Evolutionary conservation across 805 yeast genomes (phyloP).

Genomic region (Schizosaccharomyces cryophilus): DNA sequence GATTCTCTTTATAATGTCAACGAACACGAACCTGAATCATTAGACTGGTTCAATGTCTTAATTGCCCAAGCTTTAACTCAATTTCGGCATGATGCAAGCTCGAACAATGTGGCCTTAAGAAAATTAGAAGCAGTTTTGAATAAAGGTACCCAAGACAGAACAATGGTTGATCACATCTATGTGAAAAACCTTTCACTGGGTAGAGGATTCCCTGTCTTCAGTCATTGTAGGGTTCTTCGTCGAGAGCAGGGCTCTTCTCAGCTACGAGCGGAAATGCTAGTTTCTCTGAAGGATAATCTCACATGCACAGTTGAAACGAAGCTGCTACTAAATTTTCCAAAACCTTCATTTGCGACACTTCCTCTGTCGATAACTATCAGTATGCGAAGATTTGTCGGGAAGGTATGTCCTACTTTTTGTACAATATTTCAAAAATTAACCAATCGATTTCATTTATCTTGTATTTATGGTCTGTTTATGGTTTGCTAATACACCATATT

Average conservation of each 20-base stretch:
- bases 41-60: slow-evolving; percentile 91
- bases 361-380: slow-evolving; percentile 74
- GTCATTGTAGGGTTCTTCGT: slow-evolving; percentile 64
- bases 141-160: slow-evolving; percentile 38
- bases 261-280: slow-evolving; percentile 71
- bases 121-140: slow-evolving; percentile 44
- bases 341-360: slow-evolving; percentile 58
- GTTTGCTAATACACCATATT: not conserved
- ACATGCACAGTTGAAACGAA: slow-evolving; percentile 70
- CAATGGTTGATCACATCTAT: slow-evolving; percentile 49
- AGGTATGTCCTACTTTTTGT: not conserved
- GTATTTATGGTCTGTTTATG: no score
- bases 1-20: slow-evolving; percentile 81
- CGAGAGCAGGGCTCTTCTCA: slow-evolving; percentile 26
- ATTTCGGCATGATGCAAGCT: slow-evolving; percentile 66
- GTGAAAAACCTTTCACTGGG: slow-evolving; percentile 82
- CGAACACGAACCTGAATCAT: slow-evolving; percentile 65
- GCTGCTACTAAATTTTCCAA: slow-evolving; percentile 55
- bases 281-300: slow-evolving; percentile 64
- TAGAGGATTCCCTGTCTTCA: slow-evolving; percentile 81
- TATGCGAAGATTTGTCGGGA: slow-evolving; percentile 73
- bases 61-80: slow-evolving; percentile 78
- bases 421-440: slow-evolving; percentile 14
- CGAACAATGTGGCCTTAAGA: slow-evolving; percentile 62
- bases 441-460: not conserved